Base-by-base conservation (phyloP, 331 rosid genomes). In the Quercus lobata region DNA sequence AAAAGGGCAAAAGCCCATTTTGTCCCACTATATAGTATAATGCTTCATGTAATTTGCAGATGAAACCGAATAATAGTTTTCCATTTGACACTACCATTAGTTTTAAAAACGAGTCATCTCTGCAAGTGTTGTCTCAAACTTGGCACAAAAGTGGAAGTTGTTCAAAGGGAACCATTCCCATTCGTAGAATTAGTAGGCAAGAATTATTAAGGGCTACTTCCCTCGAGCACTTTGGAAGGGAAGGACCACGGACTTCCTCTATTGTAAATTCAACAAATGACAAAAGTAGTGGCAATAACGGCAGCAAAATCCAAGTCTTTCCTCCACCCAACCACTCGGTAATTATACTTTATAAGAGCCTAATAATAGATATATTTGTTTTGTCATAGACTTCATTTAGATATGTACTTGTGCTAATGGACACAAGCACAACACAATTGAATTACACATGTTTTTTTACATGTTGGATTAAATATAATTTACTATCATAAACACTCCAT, bases 71-170 rank as follows among this genome's bases (percentile, higher is more conserved):
- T 22, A 90, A 86, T 72, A 21, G 57, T 0, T 8, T 57, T 62
- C 72, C 71, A 22, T 62, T 76, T 49, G 24, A 80, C 46, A 41
- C 46, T 29, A 71, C 75, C 46, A 41, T 41, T 41, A 41, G 46
- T 41, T 11, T 41, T 8, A 41, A 41, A 41, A 44, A 71, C 37
- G 29, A 60, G 17, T 19, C 57, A 57, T 72, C 81, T 57, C 30
- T 69, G 29, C 24, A 41, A 0, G 57, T 18, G 0, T 63, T 86
- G 29, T 54, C 74, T 29, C 97, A 91, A 18, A 81, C 56, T 49
- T 90, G 97, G 98, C 91, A 77, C 6, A 88, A 37, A 70, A 41
- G 12, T 41, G 46, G 46, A 41, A 41, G 46, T 41, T 41, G 46
- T 41, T 12, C 46, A 37, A 37, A 37, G 46, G 46, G 46, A 8